Base-by-base conservation (phyloP, 441 rosid species). In the Populus tomentosa region DNA sequence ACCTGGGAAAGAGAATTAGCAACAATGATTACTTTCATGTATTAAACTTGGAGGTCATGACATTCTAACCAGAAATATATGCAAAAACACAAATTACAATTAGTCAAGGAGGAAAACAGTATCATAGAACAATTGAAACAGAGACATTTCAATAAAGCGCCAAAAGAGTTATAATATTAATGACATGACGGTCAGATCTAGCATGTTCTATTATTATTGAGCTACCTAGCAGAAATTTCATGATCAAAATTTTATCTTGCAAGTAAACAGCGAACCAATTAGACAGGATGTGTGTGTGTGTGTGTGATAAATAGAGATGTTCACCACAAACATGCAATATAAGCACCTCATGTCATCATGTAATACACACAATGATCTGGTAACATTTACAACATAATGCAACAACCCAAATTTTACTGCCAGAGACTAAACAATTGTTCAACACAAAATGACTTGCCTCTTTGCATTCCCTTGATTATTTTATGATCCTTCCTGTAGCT, bases 391-490 rank as follows among this genome's bases (percentile, higher is more conserved):
- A 56, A 35, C 46, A 30, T 24, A 21, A 38, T 56, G 13, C 66
- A 69, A 36, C 23, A 56, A 73, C 26, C 36, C 67, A 72, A 14
- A 53, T 20, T 26, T 61, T 69, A 69, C 35, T 8, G 26, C 59
- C 26, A 24, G 50, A 73, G 14, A 59, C 46, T 9, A 50, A 7
- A 63, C 24, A 69, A 0, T 23, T 63, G 24, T 23, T 80, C 2
- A 30, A 76, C 6, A 4, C 46, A 30, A 75, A 64, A 75, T 46
- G 77, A 63, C 79, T 88, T 84, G 92, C 98, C 99, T 91, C 98
- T 93, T 87, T 97, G 98, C 85, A 97, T 85, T 80, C 99, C 98
- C 84, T 87, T 94, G 72, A 97, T 87, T 46, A 97, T 89, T 82
- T 87, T 89, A 79, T 86, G 91, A 81, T 97, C 99, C 83, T 92